Evolutionary conservation across 2,329 filamentous ascomycete genomes (phyloP).

Genomic region (Penicillium sp.): DNA sequence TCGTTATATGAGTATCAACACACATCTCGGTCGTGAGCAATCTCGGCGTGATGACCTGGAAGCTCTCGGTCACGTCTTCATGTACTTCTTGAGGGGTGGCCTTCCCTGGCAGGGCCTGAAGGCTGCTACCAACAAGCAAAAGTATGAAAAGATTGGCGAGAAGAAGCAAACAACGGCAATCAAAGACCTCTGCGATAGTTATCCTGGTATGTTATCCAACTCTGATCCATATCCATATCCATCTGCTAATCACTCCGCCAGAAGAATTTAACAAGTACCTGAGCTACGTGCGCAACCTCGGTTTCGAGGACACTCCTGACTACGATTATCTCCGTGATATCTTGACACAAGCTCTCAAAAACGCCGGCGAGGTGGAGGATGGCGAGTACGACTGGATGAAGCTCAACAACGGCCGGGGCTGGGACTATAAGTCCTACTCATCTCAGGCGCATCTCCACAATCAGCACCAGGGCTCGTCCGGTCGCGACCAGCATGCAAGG

Average conservation of each 20-base stretch:
- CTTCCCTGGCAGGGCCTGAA: constrained; percentile 67
- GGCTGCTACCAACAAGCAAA: constrained; percentile 80
- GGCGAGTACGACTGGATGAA: constrained; percentile 99
- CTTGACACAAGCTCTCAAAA: constrained; percentile 94
- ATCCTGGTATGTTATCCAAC: constrained; percentile 60
- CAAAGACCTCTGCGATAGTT: constrained; percentile 94
- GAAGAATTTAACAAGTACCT: constrained; percentile 98
- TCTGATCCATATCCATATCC: neutral
- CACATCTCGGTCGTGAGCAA: constrained; percentile 92
- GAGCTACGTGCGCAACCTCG: constrained; percentile 93
- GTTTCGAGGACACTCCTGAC: constrained; percentile 96
- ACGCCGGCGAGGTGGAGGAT: constrained; percentile 89
- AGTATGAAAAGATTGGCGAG: constrained; percentile 99
- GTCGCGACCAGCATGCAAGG: constrained; percentile 75
- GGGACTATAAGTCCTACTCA: constrained; percentile 74
- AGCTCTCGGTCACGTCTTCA: constrained; percentile 69
- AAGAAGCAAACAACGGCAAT: constrained; percentile 98
- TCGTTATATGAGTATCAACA: constrained; percentile 99
- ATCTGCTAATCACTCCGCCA: constrained; percentile 39
- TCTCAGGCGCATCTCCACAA: constrained; percentile 73
- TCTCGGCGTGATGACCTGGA: constrained; percentile 94
- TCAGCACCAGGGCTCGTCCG: constrained; percentile 77
- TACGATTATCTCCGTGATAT: constrained; percentile 97
- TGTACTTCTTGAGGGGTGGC: constrained; percentile 66
- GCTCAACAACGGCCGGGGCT: constrained; percentile 87